Conservation (phyloP, 2,329 filamentous ascomycete species). For the Aspergillus sp. region DNA sequence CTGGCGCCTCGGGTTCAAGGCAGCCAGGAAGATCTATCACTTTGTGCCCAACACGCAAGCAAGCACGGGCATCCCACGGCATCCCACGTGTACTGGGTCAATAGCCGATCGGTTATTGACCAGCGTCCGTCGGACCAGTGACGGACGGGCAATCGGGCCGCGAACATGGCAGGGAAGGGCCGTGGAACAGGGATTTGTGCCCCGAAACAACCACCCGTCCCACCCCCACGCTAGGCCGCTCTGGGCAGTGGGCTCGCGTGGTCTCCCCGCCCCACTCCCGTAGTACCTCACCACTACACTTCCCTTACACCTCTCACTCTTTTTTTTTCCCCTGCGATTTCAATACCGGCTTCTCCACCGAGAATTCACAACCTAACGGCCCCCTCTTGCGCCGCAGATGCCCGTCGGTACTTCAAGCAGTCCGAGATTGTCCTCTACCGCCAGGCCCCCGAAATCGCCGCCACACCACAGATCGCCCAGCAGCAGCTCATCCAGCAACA, state of each 20-base stretch:
- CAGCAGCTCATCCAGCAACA: constrained; percentile 41
- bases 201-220: constrained; percentile 8
- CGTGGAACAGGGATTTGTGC: constrained; percentile 1
- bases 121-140: constrained; percentile 20
- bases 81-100: constrained; percentile 18
- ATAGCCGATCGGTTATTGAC: constrained; percentile 38
- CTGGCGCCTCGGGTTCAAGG: constrained; percentile 13
- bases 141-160: constrained; percentile 16
- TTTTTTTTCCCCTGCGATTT: constrained; percentile 1
- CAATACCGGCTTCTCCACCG: not conserved
- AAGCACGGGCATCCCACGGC: constrained; percentile 13
- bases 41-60: constrained; percentile 2
- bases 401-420: constrained; percentile 97
- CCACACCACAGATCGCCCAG: constrained; percentile 38
- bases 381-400: constrained; percentile 57
- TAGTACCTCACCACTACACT: too few relatives aligned
- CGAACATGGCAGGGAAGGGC: constrained; percentile 11
- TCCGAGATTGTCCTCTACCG: constrained; percentile 96
- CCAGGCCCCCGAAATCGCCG: constrained; percentile 56
- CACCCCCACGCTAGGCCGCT: constrained; percentile 32
- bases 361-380: constrained; percentile 7
- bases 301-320: constrained; percentile 15
- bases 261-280: constrained; percentile 16
- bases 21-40: constrained; percentile 2
- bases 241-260: constrained; percentile 19